A percentile compares a stretch with the other conserved stretches of the same genome.
phyloP scores from a whole-genome alignment of 2,329 filamentous ascomycete species.

The Penicillium concentricum region DNA sequence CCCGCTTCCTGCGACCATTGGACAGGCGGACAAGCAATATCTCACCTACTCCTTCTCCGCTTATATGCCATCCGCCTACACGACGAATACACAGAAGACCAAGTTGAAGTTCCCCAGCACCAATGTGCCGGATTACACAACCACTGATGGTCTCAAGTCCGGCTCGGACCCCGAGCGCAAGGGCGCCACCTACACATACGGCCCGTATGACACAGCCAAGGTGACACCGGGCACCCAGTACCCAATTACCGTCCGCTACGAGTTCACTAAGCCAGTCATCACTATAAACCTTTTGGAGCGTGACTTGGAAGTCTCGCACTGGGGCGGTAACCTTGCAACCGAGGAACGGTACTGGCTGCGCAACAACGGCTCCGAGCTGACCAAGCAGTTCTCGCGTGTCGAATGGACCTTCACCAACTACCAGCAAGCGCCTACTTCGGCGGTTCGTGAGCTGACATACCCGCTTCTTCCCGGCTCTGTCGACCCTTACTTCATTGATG shows the following conservation, averaged over 20 bases:
- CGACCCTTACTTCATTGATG: constrained; percentile 92
- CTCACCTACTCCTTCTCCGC: constrained; percentile 82
- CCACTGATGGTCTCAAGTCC: constrained; percentile 59
- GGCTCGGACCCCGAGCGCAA: constrained; percentile 74
- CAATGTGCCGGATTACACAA: constrained; percentile 82
- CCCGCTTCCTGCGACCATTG: constrained; percentile 77
- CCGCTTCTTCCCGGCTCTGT: constrained; percentile 75
- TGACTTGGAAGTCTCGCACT: constrained; percentile 93
- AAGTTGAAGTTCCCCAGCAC: constrained; percentile 83
- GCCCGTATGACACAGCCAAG: constrained; percentile 70
- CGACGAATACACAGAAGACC: constrained; percentile 90
- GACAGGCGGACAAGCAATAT: constrained; percentile 84
- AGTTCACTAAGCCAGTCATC: constrained; percentile 89
- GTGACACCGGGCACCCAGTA: constrained; percentile 73
- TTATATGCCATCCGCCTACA: constrained; percentile 79
- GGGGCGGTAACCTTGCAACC: constrained; percentile 93
- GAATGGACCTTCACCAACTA: constrained; percentile 72
- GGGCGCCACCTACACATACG: constrained; percentile 84
- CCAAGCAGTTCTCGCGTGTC: constrained; percentile 70
- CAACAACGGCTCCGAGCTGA: constrained; percentile 80
- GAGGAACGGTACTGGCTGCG: constrained; percentile 90
- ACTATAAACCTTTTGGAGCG: constrained; percentile 78
- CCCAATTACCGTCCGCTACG: constrained; percentile 79
- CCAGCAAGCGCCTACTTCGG: constrained; percentile 72
- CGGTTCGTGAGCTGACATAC: constrained; percentile 78